Base-by-base conservation (phyloP, 805 yeast genomes). In the Teunomyces funiuensis region DNA sequence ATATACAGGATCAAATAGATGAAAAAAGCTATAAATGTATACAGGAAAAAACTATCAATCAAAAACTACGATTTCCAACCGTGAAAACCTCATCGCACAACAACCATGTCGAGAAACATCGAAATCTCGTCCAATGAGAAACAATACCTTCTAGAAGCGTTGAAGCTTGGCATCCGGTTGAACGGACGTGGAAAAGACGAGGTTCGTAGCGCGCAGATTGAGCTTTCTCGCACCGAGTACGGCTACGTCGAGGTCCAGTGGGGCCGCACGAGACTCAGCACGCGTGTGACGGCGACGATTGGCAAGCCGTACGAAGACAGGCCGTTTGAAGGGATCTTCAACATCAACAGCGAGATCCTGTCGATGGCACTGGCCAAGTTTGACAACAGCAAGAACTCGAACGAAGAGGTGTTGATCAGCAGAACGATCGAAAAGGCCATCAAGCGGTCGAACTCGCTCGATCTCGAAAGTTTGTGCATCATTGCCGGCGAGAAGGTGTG, bases 401-500 rank as follows among this genome's bases (percentile, higher is more conserved):
- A 84, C 44, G 88, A 86, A 41, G 98, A 93, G 59, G 77, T 87
- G 18, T 63, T 89, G 45, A 82, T 90, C 16, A 76, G 88, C 6
- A 70, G 98, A 58, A 73, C 90, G 43, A 81, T 93, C 33, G 99
- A 93, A 57, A 93, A 91, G 57, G 90, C 97, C 1, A 83, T 93
- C 36, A 77, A 96, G 55, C 74, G 97, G 57, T 85, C 96, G 1
- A 86, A 86, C 47, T 96, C 98, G 0, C 66, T 93, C 33, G 99
- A 93, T 63, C 74, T 91, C 30, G 99, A 93, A 60, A 80, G 88
- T 37, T 66, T 93, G 33, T 91, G 98, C 66, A 88, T 93, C 33
- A 78, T 86, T 16, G 95, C 97, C 0, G 98, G 97, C 2, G 76
- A 81, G 40, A 83, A 88, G 50, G 89, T 95, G 57, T 93, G 99